Conservation (phyloP, 1,139 yeast species). For the Zygoascus hellenicus region DNA sequence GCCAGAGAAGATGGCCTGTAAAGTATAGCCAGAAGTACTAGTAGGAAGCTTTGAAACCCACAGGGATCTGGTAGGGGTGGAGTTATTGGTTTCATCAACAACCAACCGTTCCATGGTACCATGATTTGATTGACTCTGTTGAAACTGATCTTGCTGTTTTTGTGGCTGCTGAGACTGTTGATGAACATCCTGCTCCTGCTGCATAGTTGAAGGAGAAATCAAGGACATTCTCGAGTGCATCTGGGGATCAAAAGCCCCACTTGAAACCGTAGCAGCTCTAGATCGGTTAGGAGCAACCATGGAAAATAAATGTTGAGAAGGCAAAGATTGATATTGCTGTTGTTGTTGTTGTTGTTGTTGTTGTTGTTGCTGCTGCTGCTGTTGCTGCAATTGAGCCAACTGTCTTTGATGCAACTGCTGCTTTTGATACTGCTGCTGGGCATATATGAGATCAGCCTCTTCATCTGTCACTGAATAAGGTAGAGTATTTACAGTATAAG, state of each 20-base stretch:
- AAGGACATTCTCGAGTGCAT: constrained; percentile 1
- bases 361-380: constrained; percentile 12
- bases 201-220: constrained; percentile 3
- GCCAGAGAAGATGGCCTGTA: constrained; percentile 43
- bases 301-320: constrained; percentile 9
- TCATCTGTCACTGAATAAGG: constrained; percentile 24
- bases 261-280: constrained; percentile 24
- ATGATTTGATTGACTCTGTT: not conserved
- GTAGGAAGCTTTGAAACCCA: constrained; percentile 74
- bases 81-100: constrained; percentile 10
- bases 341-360: constrained; percentile 13
- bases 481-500: constrained; percentile 35
- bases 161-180: too few species aligned
- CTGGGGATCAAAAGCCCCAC: constrained; percentile 16
- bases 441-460: constrained; percentile 13
- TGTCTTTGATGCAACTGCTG: constrained; percentile 21
- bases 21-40: constrained; percentile 39
- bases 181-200: not conserved
- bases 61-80: constrained; percentile 60
- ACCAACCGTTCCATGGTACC: constrained; percentile 1
- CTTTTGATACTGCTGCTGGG: constrained; percentile 17
- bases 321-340: constrained; percentile 11
- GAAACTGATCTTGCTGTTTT: too few species aligned
- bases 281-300: constrained; percentile 15
- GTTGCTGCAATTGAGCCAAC: constrained; percentile 10